These are phyloP conservation scores for Peronosclerospora sorghi DNA, from an alignment of 352 stramenopile species.

Conservation along the genomic window DNA sequence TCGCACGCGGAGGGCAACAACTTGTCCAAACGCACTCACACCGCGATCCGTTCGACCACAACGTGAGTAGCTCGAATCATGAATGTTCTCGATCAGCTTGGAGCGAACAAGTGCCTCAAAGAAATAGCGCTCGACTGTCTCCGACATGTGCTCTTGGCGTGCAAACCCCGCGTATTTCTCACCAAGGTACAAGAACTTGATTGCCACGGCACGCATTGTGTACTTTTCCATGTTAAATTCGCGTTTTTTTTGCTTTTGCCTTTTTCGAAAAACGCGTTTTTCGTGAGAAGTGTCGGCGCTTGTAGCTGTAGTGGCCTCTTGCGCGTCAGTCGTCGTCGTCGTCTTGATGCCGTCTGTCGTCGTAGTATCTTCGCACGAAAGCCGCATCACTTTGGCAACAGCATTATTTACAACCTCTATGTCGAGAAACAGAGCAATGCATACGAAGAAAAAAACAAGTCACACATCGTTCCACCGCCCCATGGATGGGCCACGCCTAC, in stretches of 20 bases:
- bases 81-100: conserved; percentile 82
- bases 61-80: conserved; percentile 85
- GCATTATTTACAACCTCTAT: conserved; percentile 62
- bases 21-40: conserved; percentile 86
- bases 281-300: not conserved
- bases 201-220: conserved; percentile 44
- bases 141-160: conserved; percentile 79
- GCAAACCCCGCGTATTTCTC: conserved; percentile 85
- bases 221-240: conserved; percentile 78
- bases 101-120: conserved; percentile 90
- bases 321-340: conserved; percentile 21
- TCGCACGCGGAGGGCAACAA: conserved; percentile 55
- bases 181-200: conserved; percentile 84
- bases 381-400: conserved; percentile 52
- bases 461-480: not conserved
- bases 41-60: conserved; percentile 96
- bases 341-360: conserved; percentile 3
- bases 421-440: conserved; percentile 5
- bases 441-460: conserved; percentile 2
- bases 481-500: conserved; percentile 9
- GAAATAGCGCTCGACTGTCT: conserved; percentile 90
- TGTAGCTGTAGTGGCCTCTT: conserved; percentile 12
- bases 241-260: conserved; percentile 56
- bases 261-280: conserved; percentile 17
- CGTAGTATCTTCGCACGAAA: conserved; percentile 1